Percentiles rank a stretch among this genome's conserved stretches.
Conservation (phyloP, 306 rosid species). For the Cucumis cinereus region DNA sequence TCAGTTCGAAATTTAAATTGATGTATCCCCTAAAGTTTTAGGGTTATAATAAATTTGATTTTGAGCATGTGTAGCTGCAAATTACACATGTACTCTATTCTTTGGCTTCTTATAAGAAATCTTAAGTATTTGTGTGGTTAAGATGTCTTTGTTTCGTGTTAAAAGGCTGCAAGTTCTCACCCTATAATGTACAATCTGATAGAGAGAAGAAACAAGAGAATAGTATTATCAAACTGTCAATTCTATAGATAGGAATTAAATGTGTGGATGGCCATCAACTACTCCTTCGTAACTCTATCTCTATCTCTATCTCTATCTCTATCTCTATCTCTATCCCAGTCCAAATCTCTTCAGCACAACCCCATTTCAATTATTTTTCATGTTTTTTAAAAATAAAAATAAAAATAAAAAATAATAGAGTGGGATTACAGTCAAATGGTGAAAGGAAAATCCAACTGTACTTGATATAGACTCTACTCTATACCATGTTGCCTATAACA, state of each 20-base stretch:
- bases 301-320: not conserved
- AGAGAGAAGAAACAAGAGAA: not conserved
- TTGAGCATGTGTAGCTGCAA: not conserved
- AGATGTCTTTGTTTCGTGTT: not conserved
- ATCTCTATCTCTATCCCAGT: not conserved
- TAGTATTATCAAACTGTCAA: not conserved
- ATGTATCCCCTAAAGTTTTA: no score
- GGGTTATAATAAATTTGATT: no score
- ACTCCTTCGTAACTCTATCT: not conserved
- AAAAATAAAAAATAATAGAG: not conserved
- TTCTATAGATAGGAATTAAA: not conserved
- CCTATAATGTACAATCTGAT: not conserved
- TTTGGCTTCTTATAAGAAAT: not conserved
- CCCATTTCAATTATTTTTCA: not conserved
- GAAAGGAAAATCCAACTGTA: not conserved
- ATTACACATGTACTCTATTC: not conserved
- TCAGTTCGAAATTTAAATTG: no score
- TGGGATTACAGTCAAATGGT: not conserved
- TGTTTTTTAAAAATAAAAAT: not conserved
- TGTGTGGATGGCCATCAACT: not conserved
- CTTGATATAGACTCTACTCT: not conserved
- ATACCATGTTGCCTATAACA: not conserved
- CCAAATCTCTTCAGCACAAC: not conserved
- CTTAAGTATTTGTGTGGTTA: not conserved
- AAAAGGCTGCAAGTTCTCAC: not conserved